These are phyloP conservation scores for Phlebopus sp. DNA, from an alignment of 1,284 basidiomycete genomes.

Conservation along the genomic window DNA sequence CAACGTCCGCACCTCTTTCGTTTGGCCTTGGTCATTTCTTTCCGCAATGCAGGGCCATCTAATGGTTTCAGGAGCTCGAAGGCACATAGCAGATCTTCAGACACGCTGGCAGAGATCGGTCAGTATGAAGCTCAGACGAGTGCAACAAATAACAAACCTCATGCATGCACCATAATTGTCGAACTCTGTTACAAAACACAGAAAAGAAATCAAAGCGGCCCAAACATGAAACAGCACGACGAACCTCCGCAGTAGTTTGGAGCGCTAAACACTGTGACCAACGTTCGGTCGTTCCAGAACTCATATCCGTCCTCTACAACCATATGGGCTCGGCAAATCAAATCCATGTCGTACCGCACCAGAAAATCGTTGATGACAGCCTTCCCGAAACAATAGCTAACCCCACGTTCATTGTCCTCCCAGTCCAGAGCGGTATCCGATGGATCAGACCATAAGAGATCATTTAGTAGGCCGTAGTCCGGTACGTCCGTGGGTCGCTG, in stretches of 20 bases:
- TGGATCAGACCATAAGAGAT: constrained; percentile 98
- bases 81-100: constrained; percentile 95
- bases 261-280: constrained; percentile 98
- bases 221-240: constrained; percentile 10
- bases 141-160: constrained; percentile 51
- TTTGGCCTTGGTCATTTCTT: constrained; percentile 99
- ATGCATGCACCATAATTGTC: constrained; percentile 98
- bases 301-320: constrained; percentile 99
- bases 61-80: constrained; percentile 97
- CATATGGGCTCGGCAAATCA: constrained; percentile 99
- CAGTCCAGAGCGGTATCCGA: constrained; percentile 97
- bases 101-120: constrained; percentile 59
- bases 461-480: constrained; percentile 98
- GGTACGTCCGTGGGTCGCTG: constrained; percentile 98
- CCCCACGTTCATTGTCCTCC: constrained; percentile 99
- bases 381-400: constrained; percentile 99
- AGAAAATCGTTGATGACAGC: constrained; percentile 96
- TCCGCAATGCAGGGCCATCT: constrained; percentile 92
- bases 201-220: constrained; percentile 15
- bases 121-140: constrained; percentile 8
- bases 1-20: constrained; percentile 74
- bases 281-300: constrained; percentile 98
- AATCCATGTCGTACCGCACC: constrained; percentile 93
- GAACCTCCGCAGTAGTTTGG: constrained; percentile 96
- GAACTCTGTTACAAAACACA: constrained; percentile 59